Percentiles rank a stretch among this genome's conserved stretches.
phyloP scores from a whole-genome alignment of 2,329 filamentous ascomycete species.

The Lasiodiplodia sp. region DNA sequence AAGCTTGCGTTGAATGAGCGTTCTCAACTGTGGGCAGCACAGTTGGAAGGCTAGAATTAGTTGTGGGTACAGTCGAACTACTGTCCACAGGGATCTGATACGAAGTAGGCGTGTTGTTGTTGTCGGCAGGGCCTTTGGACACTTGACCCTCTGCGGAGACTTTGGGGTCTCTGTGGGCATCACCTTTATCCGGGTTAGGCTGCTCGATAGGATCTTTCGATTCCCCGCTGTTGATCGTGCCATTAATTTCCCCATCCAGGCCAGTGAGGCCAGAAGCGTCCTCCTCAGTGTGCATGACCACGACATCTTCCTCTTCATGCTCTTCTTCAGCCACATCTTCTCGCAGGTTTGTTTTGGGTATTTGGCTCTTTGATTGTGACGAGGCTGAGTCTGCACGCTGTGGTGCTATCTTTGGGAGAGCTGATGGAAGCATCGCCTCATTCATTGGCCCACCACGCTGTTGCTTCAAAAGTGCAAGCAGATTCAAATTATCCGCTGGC shows the following conservation, averaged over 20 bases:
- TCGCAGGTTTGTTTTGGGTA: not conserved
- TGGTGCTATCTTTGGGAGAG: not conserved
- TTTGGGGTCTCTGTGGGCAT: not conserved
- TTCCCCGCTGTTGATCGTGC: not conserved
- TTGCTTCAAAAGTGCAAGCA: not conserved
- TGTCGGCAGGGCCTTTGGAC: not conserved
- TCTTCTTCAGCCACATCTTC: not conserved
- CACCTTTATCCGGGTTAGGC: not conserved
- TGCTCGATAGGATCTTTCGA: not conserved
- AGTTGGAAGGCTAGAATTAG: conserved; percentile 9
- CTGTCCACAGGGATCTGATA: conserved; percentile 3
- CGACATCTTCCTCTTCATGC: not conserved
- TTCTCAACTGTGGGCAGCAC: not conserved
- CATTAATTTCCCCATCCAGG: not conserved
- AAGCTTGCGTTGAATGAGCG: not conserved
- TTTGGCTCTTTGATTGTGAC: not conserved
- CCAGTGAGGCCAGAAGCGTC: not conserved
- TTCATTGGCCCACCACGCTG: not conserved
- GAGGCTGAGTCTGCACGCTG: no score
- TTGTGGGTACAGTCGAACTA: conserved; percentile 1
- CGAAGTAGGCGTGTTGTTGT: conserved; percentile 5
- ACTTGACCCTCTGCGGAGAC: not conserved
- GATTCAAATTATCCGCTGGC: not conserved
- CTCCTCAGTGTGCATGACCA: not conserved
- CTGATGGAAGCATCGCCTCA: not conserved